phyloP scores from a whole-genome alignment of 768 basidiomycete genomes.

The Macrolepiota dolichaula region DNA sequence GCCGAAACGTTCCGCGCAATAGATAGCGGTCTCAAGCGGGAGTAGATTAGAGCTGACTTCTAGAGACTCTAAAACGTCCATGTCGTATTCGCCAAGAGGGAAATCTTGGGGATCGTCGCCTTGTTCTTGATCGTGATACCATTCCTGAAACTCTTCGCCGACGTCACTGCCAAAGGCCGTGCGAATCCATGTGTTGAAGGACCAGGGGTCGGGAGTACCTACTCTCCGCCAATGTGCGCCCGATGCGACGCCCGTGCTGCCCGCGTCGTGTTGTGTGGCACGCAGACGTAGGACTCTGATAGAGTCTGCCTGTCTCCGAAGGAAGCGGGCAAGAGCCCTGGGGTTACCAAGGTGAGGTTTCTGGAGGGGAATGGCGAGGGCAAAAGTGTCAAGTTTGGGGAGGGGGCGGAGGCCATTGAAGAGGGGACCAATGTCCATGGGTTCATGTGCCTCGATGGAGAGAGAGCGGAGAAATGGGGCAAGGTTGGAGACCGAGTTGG shows the following conservation, averaged over 20 bases:
- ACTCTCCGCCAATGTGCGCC: constrained; percentile 18
- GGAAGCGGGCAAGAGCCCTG: constrained; percentile 30
- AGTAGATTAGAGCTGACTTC: constrained; percentile 24
- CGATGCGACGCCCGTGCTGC: not conserved
- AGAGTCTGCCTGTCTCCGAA: constrained; percentile 30
- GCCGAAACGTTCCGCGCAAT: constrained; percentile 24
- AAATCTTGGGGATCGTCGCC: not conserved
- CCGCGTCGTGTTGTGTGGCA: constrained; percentile 36
- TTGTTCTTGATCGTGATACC: not conserved
- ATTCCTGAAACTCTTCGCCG: constrained; percentile 2
- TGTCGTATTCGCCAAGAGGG: constrained; percentile 3
- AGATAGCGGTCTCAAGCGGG: constrained; percentile 31
- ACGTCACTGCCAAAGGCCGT: not conserved
- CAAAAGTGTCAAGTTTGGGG: constrained; percentile 31
- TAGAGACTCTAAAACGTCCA: constrained; percentile 2
- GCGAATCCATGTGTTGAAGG: constrained; percentile 35
- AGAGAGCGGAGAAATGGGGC: constrained; percentile 33
- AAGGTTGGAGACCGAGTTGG: constrained; percentile 34
- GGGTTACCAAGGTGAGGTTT: constrained; percentile 40
- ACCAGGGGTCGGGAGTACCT: constrained; percentile 24
- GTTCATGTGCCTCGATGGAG: constrained; percentile 39
- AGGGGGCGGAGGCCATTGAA: constrained; percentile 31
- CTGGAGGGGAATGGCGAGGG: constrained; percentile 38
- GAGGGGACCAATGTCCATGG: constrained; percentile 40
- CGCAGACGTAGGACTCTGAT: constrained; percentile 37